Evolutionary conservation across 2,329 filamentous ascomycete genomes (phyloP), one percentile per base, ranked within the genome.

Genomic region (Xylaria hypoxylon): DNA sequence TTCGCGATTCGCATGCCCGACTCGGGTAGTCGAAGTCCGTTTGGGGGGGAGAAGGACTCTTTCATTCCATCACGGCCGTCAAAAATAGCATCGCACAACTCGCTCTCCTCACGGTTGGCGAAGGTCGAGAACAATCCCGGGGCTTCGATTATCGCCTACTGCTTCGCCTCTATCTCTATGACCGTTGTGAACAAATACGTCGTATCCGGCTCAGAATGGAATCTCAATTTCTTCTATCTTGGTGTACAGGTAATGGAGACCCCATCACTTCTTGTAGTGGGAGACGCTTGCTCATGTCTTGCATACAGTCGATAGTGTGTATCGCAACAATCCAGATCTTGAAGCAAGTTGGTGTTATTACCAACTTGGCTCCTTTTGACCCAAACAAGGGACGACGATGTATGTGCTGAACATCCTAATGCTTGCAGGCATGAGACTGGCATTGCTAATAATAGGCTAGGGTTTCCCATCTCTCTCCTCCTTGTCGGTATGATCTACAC

Each of bases 141-240:
- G 51, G 79, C 96, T 53, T 94, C 95, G 24, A 92, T 99, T 74
- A 78, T 97, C 71, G 89, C 92, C 55, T 99, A 99, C 85, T 99
- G 96, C 81, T 85, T 92, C 75, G 93, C 95, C 59, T 97, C 94
- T n/a, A 99, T 99, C 78, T 88, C 95, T 80, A 99, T 99, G 96
- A 99, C 96, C 7, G 92, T 97, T n/a, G 96, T 96, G 80, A 99
- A 99, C 84, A 99, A 99, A 86, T 99, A 96, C 80, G 94, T 97
- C 69, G 89, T 99, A 52, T 97, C 93, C 7, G 96, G 96, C 67
- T 86, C 87, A 58, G 88, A 91, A 72, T 99, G 96, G 88, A 99
- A 99, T 82, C 83, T 99, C 75, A 97, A 97, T 82, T 97, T 98
- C 81, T 93, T 99, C 82, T 91, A 97, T 75, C 88, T 99, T 67